A percentile compares a stretch with the other conserved stretches of the same genome.
phyloP scores from a whole-genome alignment of 2,329 filamentous ascomycete species.

The Venturia oleaginea region DNA sequence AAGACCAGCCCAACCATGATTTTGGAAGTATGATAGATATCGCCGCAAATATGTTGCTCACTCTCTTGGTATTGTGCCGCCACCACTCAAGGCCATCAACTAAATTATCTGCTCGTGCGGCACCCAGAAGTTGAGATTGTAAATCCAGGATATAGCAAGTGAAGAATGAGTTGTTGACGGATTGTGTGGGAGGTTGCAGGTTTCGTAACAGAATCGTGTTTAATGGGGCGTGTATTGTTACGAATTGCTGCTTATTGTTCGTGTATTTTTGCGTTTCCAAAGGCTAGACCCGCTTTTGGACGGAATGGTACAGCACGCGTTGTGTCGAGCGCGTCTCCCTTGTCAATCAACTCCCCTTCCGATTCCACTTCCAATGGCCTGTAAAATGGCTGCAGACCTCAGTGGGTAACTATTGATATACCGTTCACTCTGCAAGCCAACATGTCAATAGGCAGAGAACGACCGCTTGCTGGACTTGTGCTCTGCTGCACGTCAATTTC shows the following conservation, averaged over 20 bases:
- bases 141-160: too few species aligned
- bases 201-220: too few species aligned
- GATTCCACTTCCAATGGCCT: not conserved
- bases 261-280: not conserved
- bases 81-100: not conserved
- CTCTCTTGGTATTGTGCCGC: not conserved
- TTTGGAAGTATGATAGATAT: not conserved
- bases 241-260: too few species aligned
- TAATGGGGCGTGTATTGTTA: too few species aligned
- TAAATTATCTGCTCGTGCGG: not conserved
- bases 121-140: too few species aligned
- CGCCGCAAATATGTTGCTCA: not conserved
- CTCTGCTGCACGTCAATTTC: constrained; percentile 11
- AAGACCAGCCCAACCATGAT: too few species aligned
- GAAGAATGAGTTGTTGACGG: too few species aligned
- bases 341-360: not conserved
- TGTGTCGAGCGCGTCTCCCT: not conserved
- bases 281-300: not conserved
- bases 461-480: constrained; percentile 10
- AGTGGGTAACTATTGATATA: not conserved
- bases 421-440: not conserved
- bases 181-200: not conserved
- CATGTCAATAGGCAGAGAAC: not conserved
- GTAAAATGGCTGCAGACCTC: not conserved
- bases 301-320: not conserved